phyloP scores from a whole-genome alignment of 2,329 filamentous ascomycete species.

The Trichoderma cornu-damae region DNA sequence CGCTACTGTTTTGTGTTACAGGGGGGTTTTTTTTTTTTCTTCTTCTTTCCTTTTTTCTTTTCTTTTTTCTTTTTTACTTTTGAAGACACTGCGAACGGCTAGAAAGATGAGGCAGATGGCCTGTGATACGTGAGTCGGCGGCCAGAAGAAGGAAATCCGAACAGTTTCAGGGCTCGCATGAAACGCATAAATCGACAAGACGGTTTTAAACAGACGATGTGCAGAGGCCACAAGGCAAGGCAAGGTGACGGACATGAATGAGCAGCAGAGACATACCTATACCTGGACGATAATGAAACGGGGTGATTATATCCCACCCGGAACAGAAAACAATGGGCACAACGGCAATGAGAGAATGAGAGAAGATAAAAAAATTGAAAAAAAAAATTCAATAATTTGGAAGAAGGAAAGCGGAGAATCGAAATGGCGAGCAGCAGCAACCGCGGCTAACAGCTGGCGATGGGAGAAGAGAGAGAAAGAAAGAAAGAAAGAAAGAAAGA shows the following conservation, averaged over 20 bases:
- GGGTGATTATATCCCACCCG: not conserved
- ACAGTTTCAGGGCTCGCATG: not conserved
- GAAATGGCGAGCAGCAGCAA: conserved; percentile 1
- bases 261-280: conserved; percentile 7
- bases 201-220: not conserved
- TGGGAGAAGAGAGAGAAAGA: not conserved
- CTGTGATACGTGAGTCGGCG: not conserved
- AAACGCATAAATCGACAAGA: conserved; percentile 1
- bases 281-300: not conserved
- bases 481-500: not conserved
- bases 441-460: conserved; percentile 8
- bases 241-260: not conserved
- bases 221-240: not conserved
- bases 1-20: not conserved
- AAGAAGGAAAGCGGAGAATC: conserved; percentile 14
- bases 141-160: not conserved
- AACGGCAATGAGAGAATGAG: not conserved
- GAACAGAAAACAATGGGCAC: conserved; percentile 1
- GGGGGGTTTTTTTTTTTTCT: no score
- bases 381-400: not conserved
- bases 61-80: no score
- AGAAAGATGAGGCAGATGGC: not conserved
- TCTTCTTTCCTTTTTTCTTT: no score
- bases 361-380: not conserved
- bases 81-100: not conserved